These are phyloP conservation scores for Filobasidium floriforme DNA, from an alignment of 768 basidiomycete species.

Conservation along the genomic window DNA sequence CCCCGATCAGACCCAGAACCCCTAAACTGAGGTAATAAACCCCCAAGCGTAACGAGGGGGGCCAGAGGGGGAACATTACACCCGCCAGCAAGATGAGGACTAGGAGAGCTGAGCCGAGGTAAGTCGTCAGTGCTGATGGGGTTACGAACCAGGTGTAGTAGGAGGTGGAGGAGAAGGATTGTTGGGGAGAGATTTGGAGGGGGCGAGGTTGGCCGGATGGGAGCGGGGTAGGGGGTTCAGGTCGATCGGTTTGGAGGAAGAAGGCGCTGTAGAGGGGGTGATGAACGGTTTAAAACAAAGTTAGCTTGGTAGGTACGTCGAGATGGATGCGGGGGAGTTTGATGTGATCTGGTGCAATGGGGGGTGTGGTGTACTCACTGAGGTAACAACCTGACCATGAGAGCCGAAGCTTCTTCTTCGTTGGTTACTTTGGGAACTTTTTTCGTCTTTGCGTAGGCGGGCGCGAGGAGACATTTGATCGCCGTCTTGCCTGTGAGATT, in stretches of 20 bases:
- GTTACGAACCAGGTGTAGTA: constrained; percentile 98
- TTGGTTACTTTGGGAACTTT: constrained; percentile 56
- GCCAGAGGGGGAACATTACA: constrained; percentile 99
- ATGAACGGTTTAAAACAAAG: neutral
- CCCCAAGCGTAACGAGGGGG: constrained; percentile 78
- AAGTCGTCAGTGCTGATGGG: constrained; percentile 85
- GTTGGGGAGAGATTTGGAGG: constrained; percentile 64
- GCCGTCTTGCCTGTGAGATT: constrained; percentile 70
- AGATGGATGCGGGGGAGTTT: no score
- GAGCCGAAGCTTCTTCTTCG: constrained; percentile 64
- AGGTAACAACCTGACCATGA: constrained; percentile 65
- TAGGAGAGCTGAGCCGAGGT: constrained; percentile 82
- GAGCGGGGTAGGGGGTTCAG: constrained; percentile 44
- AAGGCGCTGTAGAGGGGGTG: constrained; percentile 54
- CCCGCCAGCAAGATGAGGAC: constrained; percentile 88
- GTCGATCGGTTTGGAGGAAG: constrained; percentile 79
- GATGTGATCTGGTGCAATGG: no score
- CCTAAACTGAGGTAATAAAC: constrained; percentile 91
- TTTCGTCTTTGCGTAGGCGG: constrained; percentile 82
- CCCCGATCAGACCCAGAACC: constrained; percentile 75
- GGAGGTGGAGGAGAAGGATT: constrained; percentile 65
- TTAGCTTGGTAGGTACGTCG: neutral
- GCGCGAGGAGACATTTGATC: constrained; percentile 80
- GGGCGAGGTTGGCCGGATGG: constrained; percentile 55
- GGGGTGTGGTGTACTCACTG: constrained; percentile 43